Evolutionary conservation across 495 filamentous ascomycete species (phyloP), one percentile per base, ranked within the genome.

Genomic region (Aspergillus panamensis): DNA sequence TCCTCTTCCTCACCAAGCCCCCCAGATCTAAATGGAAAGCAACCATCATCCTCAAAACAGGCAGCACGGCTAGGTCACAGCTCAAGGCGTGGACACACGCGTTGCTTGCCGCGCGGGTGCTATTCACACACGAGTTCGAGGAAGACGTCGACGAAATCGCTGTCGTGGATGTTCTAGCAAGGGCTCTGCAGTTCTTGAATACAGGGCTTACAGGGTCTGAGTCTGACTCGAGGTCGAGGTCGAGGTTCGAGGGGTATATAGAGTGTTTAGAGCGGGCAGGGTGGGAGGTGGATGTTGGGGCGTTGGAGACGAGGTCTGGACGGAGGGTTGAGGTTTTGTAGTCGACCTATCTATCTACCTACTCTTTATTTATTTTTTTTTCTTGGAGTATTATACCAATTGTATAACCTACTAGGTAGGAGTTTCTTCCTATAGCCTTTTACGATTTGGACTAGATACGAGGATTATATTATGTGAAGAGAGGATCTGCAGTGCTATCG

Each of bases 11-110:
- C 8, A 62, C 55, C 7, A 43, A 17, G 4, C 5, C 48, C 52
- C 40, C 40, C 65, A 25, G 25, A 25, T 2, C 25, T 25, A 5
- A 25, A 2, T 25, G 59, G 59, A 59, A 70, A 33, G 82, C 79
- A 49, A 72, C 77, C 9, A 86, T 92, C 45, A 80, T 87, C 17
- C 67, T 96, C 13, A 92, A 91, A 69, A 75, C 80, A 51, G 75
- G 65, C 8, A 78, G 77, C 29, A 73, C 70, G 0, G 69, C 78
- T 17, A 67, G 64, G 35, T 69, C 72, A 20, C 82, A 86, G 56
- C 67, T 92, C 2, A 82, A 82, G 66, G 90, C 87, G 8, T 96
- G 89, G 90, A 77, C 80, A 45, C 86, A 92, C 61, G 90, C 87
- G 7, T 77, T 92, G 6, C 73, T 85, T 37, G 73, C 83, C 33